A percentile compares a stretch with the other conserved stretches of the same genome.
Conservation (phyloP, 1,284 basidiomycete genomes). For the Cryptococcus sp. region DNA sequence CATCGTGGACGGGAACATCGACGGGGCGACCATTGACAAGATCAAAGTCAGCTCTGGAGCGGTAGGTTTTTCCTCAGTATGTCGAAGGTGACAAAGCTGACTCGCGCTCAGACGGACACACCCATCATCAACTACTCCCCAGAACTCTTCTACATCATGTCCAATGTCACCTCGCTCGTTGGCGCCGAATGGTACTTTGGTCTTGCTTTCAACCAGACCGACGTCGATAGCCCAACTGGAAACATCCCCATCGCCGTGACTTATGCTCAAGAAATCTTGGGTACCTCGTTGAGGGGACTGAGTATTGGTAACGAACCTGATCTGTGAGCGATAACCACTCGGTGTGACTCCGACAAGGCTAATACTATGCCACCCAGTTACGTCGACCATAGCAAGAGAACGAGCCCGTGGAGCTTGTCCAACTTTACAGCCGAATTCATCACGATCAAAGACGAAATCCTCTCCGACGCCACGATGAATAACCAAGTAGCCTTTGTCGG, state of each 20-base stretch:
- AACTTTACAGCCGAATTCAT: conserved; percentile 62
- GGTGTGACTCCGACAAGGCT: not conserved
- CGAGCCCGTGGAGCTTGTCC: conserved; percentile 52
- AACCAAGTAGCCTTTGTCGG: conserved; percentile 62
- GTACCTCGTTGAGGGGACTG: conserved; percentile 62
- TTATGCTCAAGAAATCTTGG: conserved; percentile 60
- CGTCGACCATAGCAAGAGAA: conserved; percentile 42
- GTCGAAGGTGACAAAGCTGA: not conserved
- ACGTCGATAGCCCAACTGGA: conserved; percentile 33
- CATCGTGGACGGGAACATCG: conserved; percentile 55
- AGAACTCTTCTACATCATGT: conserved; percentile 63
- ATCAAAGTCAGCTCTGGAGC: conserved; percentile 28
- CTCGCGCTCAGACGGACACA: conserved; percentile 54
- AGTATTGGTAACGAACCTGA: conserved; percentile 70
- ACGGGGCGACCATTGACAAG: conserved; percentile 58
- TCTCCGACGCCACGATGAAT: conserved; percentile 53
- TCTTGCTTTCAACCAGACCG: conserved; percentile 59
- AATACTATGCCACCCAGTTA: conserved; percentile 26
- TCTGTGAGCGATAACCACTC: conserved; percentile 53
- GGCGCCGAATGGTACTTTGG: conserved; percentile 65
- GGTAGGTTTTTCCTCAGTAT: conserved; percentile 17
- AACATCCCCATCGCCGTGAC: conserved; percentile 64
- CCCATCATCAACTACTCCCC: conserved; percentile 63
- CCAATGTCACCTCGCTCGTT: conserved; percentile 62
- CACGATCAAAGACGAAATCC: conserved; percentile 54